Conservation (phyloP, 2,329 filamentous ascomycete species). For the Fusarium sp. region DNA sequence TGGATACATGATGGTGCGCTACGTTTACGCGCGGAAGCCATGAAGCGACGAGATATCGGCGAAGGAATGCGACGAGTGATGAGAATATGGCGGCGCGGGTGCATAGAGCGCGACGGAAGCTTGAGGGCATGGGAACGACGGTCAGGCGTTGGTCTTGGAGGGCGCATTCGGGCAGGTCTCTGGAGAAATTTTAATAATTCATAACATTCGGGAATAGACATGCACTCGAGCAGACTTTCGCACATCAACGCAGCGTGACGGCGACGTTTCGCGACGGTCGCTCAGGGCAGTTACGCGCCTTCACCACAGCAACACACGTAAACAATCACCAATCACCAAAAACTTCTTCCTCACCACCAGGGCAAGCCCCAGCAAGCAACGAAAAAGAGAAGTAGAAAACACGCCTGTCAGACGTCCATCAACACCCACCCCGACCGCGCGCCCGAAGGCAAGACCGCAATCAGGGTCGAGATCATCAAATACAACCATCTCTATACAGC, state of each 20-base stretch:
- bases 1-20: slow-evolving; percentile 39
- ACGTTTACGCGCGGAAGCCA: slow-evolving; percentile 39
- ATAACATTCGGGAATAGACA: background rate
- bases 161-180: background rate
- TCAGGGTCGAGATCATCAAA: slow-evolving; percentile 91
- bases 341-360: slow-evolving; percentile 64
- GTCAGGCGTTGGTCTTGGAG: no score
- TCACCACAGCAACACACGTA: background rate
- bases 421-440: slow-evolving; percentile 81
- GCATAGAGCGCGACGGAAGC: background rate
- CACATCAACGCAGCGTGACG: accelerated
- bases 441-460: slow-evolving; percentile 80
- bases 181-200: background rate
- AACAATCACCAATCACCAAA: background rate
- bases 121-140: background rate
- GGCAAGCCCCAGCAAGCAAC: slow-evolving; percentile 63
- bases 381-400: slow-evolving; percentile 67
- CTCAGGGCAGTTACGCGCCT: accelerated
- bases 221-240: no score
- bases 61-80: background rate
- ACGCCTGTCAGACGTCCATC: slow-evolving; percentile 90
- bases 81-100: background rate
- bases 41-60: background rate
- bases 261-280: accelerated
- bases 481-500: slow-evolving; percentile 83